Evolutionary conservation across 257 asterid genomes (phyloP).

Genomic region (Nicotiana paniculata): DNA sequence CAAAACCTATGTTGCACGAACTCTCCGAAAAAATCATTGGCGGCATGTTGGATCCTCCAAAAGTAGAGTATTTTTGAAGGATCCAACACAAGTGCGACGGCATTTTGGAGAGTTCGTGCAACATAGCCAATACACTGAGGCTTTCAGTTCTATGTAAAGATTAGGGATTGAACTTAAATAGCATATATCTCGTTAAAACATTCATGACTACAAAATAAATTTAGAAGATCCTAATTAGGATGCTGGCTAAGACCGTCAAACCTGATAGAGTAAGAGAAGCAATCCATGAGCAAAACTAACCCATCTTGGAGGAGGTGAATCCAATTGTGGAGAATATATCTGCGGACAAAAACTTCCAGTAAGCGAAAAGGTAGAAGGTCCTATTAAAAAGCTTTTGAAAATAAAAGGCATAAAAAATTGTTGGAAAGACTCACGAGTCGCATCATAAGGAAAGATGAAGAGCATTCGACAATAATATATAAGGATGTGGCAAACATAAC

Average conservation of each 20-base stretch:
- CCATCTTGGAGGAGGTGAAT: conserved; percentile 4
- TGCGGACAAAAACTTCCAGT: conserved; percentile 24
- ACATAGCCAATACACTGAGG: no score
- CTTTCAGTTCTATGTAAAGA: not conserved
- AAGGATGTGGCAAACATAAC: no score
- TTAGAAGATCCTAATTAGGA: not conserved
- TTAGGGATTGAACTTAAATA: not conserved
- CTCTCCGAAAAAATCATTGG: no score
- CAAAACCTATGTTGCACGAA: not conserved
- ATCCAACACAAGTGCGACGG: no score
- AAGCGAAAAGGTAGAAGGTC: conserved; percentile 4
- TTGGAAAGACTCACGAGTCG: not conserved
- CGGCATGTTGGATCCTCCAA: no score
- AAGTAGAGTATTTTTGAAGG: no score
- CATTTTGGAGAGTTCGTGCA: no score
- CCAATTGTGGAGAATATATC: conserved; percentile 85
- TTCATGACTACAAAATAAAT: not conserved
- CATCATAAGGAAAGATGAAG: not conserved
- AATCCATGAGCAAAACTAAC: no score
- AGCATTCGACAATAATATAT: not conserved
- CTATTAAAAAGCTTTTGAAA: not conserved
- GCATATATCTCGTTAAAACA: not conserved
- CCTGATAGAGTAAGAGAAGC: no score
- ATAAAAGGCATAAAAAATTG: not conserved
- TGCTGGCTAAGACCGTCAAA: no score